A percentile compares a stretch with the other conserved stretches of the same genome.
Conservation (phyloP, 1,284 basidiomycete genomes). For the Trametes versicolor region DNA sequence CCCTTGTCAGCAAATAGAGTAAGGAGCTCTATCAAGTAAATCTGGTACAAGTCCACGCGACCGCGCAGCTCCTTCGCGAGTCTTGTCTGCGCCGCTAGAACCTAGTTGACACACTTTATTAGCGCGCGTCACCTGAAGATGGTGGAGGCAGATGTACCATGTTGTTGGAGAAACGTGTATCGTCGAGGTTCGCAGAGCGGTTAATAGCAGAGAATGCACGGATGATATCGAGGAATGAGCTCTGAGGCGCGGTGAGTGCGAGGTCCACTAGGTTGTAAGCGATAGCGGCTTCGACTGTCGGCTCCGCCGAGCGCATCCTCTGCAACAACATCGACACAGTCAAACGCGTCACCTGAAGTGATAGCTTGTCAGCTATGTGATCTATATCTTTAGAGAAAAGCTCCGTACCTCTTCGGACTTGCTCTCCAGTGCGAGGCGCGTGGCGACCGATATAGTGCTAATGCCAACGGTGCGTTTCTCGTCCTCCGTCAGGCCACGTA, state of each 20-base stretch:
- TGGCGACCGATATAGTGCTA: constrained; percentile 91
- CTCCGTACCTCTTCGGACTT: constrained; percentile 76
- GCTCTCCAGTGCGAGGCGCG: constrained; percentile 86
- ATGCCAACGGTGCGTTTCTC: constrained; percentile 88
- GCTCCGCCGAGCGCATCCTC: constrained; percentile 85
- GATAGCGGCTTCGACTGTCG: constrained; percentile 90
- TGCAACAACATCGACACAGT: constrained; percentile 95
- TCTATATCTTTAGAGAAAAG: neutral
- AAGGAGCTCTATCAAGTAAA: constrained; percentile 88
- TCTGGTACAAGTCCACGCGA: constrained; percentile 79
- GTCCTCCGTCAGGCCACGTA: constrained; percentile 80
- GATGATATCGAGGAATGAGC: constrained; percentile 87
- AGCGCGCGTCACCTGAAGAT: neutral
- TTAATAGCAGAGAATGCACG: constrained; percentile 89
- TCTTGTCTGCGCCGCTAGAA: constrained; percentile 89
- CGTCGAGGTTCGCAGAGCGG: constrained; percentile 84
- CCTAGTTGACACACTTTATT: constrained; percentile 48
- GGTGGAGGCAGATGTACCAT: constrained; percentile 59
- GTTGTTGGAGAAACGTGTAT: constrained; percentile 86
- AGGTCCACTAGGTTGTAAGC: constrained; percentile 93
- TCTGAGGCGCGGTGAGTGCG: constrained; percentile 81
- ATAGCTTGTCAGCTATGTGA: constrained; percentile 3
- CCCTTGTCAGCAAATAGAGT: constrained; percentile 93
- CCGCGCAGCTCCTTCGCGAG: constrained; percentile 81
- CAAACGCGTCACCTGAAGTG: constrained; percentile 76